Evolutionary conservation across 148 eudicot genomes (phyloP).

Genomic region (Chenopodium quinoa): DNA sequence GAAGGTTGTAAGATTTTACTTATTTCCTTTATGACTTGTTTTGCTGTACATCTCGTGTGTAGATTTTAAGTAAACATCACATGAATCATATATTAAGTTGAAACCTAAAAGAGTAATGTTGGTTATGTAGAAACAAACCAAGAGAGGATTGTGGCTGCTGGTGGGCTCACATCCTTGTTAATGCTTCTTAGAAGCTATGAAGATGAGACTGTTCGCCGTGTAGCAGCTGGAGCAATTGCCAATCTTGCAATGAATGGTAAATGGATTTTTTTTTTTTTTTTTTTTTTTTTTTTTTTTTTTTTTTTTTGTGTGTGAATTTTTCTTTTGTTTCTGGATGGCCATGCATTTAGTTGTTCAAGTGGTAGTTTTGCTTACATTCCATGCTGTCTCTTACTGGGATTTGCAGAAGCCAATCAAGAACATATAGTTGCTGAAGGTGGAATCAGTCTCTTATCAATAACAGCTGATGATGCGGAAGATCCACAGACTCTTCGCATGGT

Average conservation of each 20-base stretch:
- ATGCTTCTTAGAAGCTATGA: constrained; percentile 90
- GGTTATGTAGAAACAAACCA: constrained; percentile 75
- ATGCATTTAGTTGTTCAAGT: background rate
- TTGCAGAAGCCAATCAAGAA: constrained; percentile 92
- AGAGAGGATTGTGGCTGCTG: constrained; percentile 92
- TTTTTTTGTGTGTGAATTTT: background rate
- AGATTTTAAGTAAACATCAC: background rate
- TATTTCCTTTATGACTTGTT: background rate
- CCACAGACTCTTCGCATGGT: constrained; percentile 99
- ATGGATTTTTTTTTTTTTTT: background rate
- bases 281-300: background rate
- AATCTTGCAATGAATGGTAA: constrained; percentile 99
- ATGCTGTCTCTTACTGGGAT: constrained; percentile 15
- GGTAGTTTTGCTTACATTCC: background rate
- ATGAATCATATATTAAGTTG: background rate
- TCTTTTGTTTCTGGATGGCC: background rate
- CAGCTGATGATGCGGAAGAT: constrained; percentile 98
- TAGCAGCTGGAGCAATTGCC: constrained; percentile 99
- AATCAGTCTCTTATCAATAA: constrained; percentile 79
- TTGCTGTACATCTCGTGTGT: background rate
- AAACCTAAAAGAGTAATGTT: constrained; percentile 9
- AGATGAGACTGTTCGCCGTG: constrained; percentile 96
- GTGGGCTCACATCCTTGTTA: constrained; percentile 91
- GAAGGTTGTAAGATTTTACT: constrained; percentile 55
- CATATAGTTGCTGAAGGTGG: constrained; percentile 94